phyloP scores from a whole-genome alignment of 768 basidiomycete species.

The Tubosaeta sp. region DNA sequence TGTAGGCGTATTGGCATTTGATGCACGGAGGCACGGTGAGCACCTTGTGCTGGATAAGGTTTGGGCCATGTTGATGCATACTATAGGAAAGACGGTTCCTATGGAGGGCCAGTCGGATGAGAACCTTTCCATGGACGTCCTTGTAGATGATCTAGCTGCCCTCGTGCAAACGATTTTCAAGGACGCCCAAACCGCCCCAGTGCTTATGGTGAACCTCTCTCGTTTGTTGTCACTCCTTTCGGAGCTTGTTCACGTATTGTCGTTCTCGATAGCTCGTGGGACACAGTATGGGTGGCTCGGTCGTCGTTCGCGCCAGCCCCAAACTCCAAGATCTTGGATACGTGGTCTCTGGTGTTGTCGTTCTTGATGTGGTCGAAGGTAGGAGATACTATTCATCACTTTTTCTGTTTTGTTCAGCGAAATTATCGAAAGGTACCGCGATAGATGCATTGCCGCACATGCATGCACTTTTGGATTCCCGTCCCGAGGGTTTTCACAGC shows the following conservation, averaged over 20 bases:
- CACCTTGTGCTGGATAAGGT: neutral
- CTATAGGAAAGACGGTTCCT: constrained; percentile 25
- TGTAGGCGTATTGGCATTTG: constrained; percentile 76
- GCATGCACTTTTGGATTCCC: constrained; percentile 79
- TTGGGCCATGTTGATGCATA: neutral
- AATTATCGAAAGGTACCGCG: constrained; percentile 63
- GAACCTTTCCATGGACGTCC: constrained; percentile 60
- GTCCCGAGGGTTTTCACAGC: constrained; percentile 82
- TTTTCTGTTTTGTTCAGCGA: neutral
- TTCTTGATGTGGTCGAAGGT: constrained; percentile 92
- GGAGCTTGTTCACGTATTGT: neutral
- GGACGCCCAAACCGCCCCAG: constrained; percentile 57
- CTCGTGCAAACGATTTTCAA: constrained; percentile 70
- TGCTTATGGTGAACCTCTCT: constrained; percentile 53
- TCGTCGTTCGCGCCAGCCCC: constrained; percentile 69
- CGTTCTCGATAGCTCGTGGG: constrained; percentile 65
- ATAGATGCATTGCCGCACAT: constrained; percentile 92
- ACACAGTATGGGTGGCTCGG: constrained; percentile 96
- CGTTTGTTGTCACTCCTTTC: neutral
- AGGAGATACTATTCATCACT: neutral
- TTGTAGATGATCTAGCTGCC: constrained; percentile 71
- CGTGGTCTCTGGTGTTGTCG: constrained; percentile 69
- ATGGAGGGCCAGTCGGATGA: constrained; percentile 21
- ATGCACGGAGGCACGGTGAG: constrained; percentile 86
- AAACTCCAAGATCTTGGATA: constrained; percentile 64